Conservation (phyloP, 495 filamentous ascomycete genomes). For the Aspergillus indologenus region DNA sequence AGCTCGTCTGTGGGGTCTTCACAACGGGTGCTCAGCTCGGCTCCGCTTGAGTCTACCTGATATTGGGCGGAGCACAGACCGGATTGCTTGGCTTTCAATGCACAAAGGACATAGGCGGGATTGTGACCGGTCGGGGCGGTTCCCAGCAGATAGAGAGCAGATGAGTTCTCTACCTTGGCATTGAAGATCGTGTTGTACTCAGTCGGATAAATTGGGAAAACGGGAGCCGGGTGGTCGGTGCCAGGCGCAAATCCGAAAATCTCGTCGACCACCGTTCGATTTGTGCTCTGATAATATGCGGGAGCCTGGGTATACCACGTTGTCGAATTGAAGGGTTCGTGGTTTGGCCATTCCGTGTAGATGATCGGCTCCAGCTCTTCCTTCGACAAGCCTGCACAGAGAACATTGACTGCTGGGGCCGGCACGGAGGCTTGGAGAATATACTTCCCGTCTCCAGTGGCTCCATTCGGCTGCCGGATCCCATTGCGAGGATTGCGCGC, state of each 20-base stretch:
- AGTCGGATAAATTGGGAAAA: conserved; percentile 61
- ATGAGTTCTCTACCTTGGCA: conserved; percentile 32
- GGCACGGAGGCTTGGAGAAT: conserved; percentile 60
- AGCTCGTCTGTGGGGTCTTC: conserved; percentile 49
- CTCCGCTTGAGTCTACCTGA: conserved; percentile 54
- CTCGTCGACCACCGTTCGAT: conserved; percentile 62
- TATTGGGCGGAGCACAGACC: conserved; percentile 62
- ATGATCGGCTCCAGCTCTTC: conserved; percentile 60
- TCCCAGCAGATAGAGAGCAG: conserved; percentile 62
- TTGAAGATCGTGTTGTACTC: conserved; percentile 67
- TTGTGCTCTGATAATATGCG: conserved; percentile 36
- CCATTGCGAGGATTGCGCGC: conserved; percentile 55
- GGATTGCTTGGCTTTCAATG: conserved; percentile 54
- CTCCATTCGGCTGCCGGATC: conserved; percentile 64
- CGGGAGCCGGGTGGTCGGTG: conserved; percentile 51
- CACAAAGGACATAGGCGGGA: conserved; percentile 58
- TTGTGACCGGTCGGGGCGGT: conserved; percentile 33
- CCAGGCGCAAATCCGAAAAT: conserved; percentile 61
- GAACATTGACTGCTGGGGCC: conserved; percentile 62
- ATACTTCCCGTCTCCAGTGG: conserved; percentile 64
- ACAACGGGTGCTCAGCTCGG: conserved; percentile 53
- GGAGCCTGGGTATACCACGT: conserved; percentile 25
- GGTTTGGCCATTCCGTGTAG: conserved; percentile 54
- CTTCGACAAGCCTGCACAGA: conserved; percentile 61
- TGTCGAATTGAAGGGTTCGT: conserved; percentile 34